These are phyloP conservation scores for Tuber borchii DNA, from an alignment of 495 filamentous ascomycete species.

Conservation along the genomic window DNA sequence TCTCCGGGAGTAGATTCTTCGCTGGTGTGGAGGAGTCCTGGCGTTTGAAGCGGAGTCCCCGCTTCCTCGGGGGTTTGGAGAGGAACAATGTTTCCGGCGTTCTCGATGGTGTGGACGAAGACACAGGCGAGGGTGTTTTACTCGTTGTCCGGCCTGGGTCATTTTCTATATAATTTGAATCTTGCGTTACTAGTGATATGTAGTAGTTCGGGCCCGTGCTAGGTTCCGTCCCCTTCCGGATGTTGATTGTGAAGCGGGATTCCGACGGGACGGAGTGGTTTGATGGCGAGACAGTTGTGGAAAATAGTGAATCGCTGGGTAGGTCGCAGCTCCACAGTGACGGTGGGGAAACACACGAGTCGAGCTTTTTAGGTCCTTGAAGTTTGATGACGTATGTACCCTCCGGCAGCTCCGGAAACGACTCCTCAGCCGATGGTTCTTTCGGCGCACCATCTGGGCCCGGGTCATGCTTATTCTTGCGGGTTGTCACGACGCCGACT, in stretches of 20 bases:
- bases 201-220: constrained; percentile 51
- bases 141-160: constrained; percentile 5
- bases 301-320: constrained; percentile 27
- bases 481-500: constrained; percentile 20
- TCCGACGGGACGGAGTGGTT: constrained; percentile 9
- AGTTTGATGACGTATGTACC: constrained; percentile 15
- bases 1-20: constrained; percentile 61
- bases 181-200: constrained; percentile 47
- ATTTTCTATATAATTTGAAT: constrained; percentile 32
- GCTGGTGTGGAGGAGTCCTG: constrained; percentile 51
- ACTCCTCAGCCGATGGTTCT: background rate
- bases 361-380: constrained; percentile 6
- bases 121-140: too few relatives aligned
- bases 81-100: constrained; percentile 40
- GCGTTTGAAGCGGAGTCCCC: constrained; percentile 44
- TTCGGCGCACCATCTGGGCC: background rate
- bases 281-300: constrained; percentile 1
- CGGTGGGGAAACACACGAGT: constrained; percentile 15
- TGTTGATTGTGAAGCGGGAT: constrained; percentile 31
- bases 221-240: constrained; percentile 4
- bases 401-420: constrained; percentile 22
- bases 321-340: constrained; percentile 34
- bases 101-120: background rate
- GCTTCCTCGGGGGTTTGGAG: constrained; percentile 30
- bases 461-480: background rate